Evolutionary conservation across 1,284 basidiomycete species (phyloP).

Genomic region (Marasmius tenuissimus): DNA sequence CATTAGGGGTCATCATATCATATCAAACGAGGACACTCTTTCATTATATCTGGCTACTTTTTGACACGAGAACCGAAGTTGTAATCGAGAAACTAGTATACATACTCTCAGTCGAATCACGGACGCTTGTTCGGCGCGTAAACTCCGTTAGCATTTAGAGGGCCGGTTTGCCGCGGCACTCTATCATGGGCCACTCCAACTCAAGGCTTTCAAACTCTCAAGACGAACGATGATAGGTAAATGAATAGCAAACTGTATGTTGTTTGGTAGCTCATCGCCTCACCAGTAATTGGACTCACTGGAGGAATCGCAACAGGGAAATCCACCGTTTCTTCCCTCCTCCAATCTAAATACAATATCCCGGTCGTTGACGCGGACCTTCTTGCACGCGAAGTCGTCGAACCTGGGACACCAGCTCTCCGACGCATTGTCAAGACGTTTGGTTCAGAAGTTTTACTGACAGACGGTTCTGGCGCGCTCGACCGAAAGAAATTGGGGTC

Average conservation of each 20-base stretch:
- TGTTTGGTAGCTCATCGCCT: not conserved
- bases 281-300: constrained; percentile 88
- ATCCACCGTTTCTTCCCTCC: constrained; percentile 83
- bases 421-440: constrained; percentile 69
- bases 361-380: constrained; percentile 93
- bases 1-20: no score
- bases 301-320: constrained; percentile 98
- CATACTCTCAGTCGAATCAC: no score
- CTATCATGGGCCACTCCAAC: no score
- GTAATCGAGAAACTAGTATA: no score
- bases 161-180: no score
- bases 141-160: no score
- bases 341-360: constrained; percentile 60
- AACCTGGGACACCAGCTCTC: constrained; percentile 81
- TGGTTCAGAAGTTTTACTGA: constrained; percentile 65
- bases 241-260: not conserved
- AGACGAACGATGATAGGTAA: not conserved
- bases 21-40: no score
- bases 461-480: constrained; percentile 62
- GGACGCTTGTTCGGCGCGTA: no score
- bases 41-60: no score
- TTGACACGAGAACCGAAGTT: no score
- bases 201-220: no score
- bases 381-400: constrained; percentile 86
- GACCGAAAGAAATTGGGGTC: constrained; percentile 84